Percentiles rank a stretch among this genome's conserved stretches.
Conservation (phyloP, 768 basidiomycete genomes). For the Daedaleopsis sinensis region DNA sequence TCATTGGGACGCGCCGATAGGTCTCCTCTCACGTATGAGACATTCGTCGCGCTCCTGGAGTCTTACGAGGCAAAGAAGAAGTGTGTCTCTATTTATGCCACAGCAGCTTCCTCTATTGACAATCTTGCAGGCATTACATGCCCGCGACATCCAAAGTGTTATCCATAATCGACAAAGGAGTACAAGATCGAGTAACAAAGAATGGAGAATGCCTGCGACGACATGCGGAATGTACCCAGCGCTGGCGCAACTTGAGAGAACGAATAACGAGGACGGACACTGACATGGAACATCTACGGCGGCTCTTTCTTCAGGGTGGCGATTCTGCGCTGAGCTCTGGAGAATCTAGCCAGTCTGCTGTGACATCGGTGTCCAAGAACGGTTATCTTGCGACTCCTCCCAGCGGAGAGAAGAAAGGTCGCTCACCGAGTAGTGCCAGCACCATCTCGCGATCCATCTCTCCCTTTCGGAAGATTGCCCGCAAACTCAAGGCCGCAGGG, state of each 20-base stretch:
- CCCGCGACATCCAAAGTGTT: slow-evolving; percentile 93
- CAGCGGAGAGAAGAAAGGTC: slow-evolving; percentile 45
- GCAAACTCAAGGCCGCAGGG: slow-evolving; percentile 57
- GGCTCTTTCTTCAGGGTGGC: slow-evolving; percentile 54
- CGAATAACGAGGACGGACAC: slow-evolving; percentile 79
- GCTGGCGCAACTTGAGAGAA: slow-evolving; percentile 82
- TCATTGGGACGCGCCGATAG: slow-evolving; percentile 54
- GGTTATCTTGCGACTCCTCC: slow-evolving; percentile 71
- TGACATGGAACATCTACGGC: slow-evolving; percentile 78
- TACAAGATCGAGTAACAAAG: slow-evolving; percentile 91
- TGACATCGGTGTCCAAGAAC: slow-evolving; percentile 46
- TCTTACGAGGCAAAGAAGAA: slow-evolving; percentile 89
- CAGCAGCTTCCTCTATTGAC: slow-evolving; percentile 2
- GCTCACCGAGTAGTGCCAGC: slow-evolving; percentile 44
- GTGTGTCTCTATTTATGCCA: slow-evolving; percentile 42
- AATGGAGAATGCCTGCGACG: slow-evolving; percentile 93
- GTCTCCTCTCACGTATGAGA: slow-evolving; percentile 56
- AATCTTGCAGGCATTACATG: slow-evolving; percentile 76
- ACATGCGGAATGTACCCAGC: slow-evolving; percentile 85
- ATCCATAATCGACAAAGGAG: slow-evolving; percentile 92
- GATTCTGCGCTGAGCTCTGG: slow-evolving; percentile 57
- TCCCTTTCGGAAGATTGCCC: slow-evolving; percentile 77
- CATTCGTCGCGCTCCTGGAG: slow-evolving; percentile 66
- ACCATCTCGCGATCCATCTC: slow-evolving; percentile 78
- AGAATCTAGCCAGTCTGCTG: slow-evolving; percentile 69